A percentile compares a stretch with the other conserved stretches of the same genome.
Conservation (phyloP, 2,329 filamentous ascomycete species). For the Malbranchea zuffiana region DNA sequence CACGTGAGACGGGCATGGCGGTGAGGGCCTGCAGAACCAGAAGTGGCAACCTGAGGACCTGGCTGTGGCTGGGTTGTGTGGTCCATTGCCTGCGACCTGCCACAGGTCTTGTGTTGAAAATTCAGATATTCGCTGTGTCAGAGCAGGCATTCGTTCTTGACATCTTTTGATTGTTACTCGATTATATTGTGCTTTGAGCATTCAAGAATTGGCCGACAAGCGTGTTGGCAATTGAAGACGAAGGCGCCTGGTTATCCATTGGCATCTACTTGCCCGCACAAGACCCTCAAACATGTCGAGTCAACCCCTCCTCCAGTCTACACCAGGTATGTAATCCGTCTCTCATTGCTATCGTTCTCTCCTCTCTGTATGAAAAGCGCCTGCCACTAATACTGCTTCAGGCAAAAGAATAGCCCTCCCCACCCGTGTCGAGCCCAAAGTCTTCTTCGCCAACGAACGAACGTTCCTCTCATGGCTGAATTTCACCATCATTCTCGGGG, state of each 20-base stretch:
- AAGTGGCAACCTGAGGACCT: no score
- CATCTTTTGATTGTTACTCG: no score
- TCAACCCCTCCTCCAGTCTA: conserved; percentile 89
- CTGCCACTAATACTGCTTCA: conserved; percentile 28
- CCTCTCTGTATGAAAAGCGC: conserved; percentile 8
- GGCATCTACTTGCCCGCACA: neutral
- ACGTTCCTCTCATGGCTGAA: conserved; percentile 99
- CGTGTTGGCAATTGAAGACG: no score
- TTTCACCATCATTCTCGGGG: conserved; percentile 96
- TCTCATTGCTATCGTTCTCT: conserved; percentile 4
- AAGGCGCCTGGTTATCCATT: neutral
- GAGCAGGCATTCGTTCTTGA: no score
- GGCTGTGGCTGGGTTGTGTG: no score
- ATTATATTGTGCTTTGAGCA: no score
- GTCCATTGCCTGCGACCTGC: no score
- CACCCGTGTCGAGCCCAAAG: conserved; percentile 95
- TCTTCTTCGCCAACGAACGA: conserved; percentile 99
- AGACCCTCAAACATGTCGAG: conserved; percentile 64
- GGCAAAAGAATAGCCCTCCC: conserved; percentile 98
- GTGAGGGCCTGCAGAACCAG: no score
- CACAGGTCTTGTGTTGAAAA: no score
- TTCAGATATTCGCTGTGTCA: no score
- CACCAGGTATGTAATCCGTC: conserved; percentile 55
- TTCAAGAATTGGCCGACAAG: no score
- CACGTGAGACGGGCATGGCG: no score